Conservation (phyloP, 768 basidiomycete species). For the Wakefieldia striispora region DNA sequence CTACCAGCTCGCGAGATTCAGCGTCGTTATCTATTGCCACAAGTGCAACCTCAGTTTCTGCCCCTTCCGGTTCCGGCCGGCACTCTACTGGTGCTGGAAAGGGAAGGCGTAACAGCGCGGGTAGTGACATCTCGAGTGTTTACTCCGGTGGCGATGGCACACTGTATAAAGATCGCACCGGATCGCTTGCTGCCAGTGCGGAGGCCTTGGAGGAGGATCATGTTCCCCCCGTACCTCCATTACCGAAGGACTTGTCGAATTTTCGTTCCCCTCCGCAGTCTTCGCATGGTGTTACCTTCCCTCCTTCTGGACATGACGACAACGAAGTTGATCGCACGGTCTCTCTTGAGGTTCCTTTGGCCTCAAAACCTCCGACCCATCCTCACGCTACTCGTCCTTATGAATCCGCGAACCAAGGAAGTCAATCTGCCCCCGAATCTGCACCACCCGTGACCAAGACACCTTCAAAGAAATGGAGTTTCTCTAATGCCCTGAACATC, state of each 20-base stretch:
- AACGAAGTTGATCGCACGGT: slow-evolving; percentile 46
- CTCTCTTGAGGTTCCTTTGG: slow-evolving; percentile 50
- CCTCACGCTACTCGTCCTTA: slow-evolving; percentile 37
- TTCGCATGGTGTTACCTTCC: slow-evolving; percentile 52
- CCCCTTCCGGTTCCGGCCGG: slow-evolving; percentile 58
- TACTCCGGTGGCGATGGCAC: slow-evolving; percentile 63
- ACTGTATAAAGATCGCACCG: slow-evolving; percentile 65
- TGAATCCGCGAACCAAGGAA: slow-evolving; percentile 36
- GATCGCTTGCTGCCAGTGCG: slow-evolving; percentile 54
- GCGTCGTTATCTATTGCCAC: slow-evolving; percentile 78
- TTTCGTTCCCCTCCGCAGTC: slow-evolving; percentile 70
- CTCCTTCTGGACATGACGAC: slow-evolving; percentile 45
- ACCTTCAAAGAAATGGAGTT: slow-evolving; percentile 96
- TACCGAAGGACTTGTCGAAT: slow-evolving; percentile 85
- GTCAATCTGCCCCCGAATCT: slow-evolving; percentile 43
- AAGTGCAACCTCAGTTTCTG: slow-evolving; percentile 72
- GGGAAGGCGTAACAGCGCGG: slow-evolving; percentile 74
- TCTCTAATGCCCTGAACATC: slow-evolving; percentile 81
- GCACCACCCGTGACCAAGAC: slow-evolving; percentile 58
- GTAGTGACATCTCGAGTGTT: slow-evolving; percentile 79
- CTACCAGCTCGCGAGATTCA: slow-evolving; percentile 84
- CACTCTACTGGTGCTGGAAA: slow-evolving; percentile 63
- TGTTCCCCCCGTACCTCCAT: slow-evolving; percentile 92
- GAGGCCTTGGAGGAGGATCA: slow-evolving; percentile 58
- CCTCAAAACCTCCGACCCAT: slow-evolving; percentile 22